Evolutionary conservation across 805 yeast species (phyloP).

Genomic region (Ogataea neopini): DNA sequence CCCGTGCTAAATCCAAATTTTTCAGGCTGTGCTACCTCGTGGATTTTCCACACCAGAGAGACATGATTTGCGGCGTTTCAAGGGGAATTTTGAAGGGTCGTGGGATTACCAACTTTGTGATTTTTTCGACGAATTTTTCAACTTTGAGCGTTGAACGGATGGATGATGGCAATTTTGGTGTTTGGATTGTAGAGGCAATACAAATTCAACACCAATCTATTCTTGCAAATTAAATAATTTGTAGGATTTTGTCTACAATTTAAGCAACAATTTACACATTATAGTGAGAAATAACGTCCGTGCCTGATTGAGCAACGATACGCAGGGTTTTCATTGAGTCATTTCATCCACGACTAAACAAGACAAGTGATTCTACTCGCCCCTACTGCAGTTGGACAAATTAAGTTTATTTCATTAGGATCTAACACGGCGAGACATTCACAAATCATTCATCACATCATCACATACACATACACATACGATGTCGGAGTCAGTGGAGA

Average conservation of each 20-base stretch:
- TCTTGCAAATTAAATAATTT: neutral
- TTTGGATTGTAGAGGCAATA: neutral
- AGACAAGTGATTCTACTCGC: conserved; percentile 1
- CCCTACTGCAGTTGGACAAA: neutral
- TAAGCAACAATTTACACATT: neutral
- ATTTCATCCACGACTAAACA: conserved; percentile 5
- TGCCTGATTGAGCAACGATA: conserved; percentile 8
- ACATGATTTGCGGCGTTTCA: neutral
- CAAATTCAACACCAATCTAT: neutral
- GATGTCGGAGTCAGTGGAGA: conserved; percentile 36
- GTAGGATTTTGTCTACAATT: neutral
- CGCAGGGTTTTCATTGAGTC: conserved; percentile 5
- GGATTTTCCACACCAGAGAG: neutral
- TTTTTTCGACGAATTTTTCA: conserved; percentile 25
- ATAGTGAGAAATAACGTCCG: conserved; percentile 4
- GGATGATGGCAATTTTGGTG: conserved; percentile 19
- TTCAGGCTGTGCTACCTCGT: neutral
- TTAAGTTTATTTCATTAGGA: neutral
- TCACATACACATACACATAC: conserved; percentile 14
- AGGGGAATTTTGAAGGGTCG: conserved; percentile 11
- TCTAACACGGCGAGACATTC: neutral
- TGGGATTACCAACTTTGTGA: conserved; percentile 4
- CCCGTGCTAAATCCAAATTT: too few species aligned
- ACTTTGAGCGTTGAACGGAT: conserved; percentile 7
- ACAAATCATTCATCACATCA: conserved; percentile 15